These are phyloP conservation scores for Lojkania enalia DNA, from an alignment of 2,329 filamentous ascomycete genomes.

Conservation along the genomic window DNA sequence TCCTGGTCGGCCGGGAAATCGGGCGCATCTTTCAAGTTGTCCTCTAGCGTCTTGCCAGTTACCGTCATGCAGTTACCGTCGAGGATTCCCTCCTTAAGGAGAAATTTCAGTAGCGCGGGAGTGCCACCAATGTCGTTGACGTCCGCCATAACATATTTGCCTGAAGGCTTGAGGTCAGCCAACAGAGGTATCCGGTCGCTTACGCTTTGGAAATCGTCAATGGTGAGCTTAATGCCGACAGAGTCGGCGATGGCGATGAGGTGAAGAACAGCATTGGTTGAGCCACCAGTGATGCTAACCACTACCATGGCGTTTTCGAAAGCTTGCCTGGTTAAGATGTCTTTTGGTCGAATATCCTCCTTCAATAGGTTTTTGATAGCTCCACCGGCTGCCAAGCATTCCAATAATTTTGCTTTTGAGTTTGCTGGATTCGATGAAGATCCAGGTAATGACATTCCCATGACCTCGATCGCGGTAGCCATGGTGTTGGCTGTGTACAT, in stretches of 20 bases:
- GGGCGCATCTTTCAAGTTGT: constrained; percentile 58
- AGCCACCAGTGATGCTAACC: constrained; percentile 55
- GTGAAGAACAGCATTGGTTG: constrained; percentile 56
- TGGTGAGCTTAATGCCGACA: constrained; percentile 54
- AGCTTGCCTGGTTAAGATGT: constrained; percentile 54
- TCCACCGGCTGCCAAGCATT: constrained; percentile 54
- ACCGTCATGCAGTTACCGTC: constrained; percentile 55
- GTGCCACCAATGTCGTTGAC: constrained; percentile 58
- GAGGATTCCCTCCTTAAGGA: constrained; percentile 54
- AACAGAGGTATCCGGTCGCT: constrained; percentile 55
- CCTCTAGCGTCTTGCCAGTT: constrained; percentile 54
- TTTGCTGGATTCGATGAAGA: constrained; percentile 56
- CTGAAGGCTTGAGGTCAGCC: constrained; percentile 56
- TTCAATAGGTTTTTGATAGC: constrained; percentile 56
- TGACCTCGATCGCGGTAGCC: constrained; percentile 55
- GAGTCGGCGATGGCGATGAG: constrained; percentile 56
- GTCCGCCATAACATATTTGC: constrained; percentile 63
- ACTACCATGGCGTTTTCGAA: constrained; percentile 58
- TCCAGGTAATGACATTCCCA: constrained; percentile 56
- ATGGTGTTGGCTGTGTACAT: constrained; percentile 65
- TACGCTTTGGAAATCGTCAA: constrained; percentile 57
- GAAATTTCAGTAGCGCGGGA: constrained; percentile 54
- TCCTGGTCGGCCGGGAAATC: constrained; percentile 70
- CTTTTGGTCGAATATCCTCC: constrained; percentile 54
- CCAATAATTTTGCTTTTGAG: constrained; percentile 55